Base-by-base conservation (phyloP, 2,329 filamentous ascomycete species). In the Onygenales sp. region DNA sequence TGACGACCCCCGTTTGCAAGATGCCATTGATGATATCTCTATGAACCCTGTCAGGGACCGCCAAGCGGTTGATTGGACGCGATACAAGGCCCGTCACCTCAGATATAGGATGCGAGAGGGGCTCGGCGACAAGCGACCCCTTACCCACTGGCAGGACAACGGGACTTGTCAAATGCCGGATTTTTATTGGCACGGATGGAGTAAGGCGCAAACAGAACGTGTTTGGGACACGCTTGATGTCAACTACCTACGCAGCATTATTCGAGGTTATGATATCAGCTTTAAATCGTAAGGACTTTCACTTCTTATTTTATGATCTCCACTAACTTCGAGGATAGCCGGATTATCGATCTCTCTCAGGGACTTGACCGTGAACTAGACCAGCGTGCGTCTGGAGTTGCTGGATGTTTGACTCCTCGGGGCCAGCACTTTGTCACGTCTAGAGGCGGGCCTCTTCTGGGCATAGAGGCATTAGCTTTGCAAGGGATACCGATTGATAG, bases 191-290 rank as follows among this genome's bases (percentile, higher is more conserved):
- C 67, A 68, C 0, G 65, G 65, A 2, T 85, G 76, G 69, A 75
- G 78, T 36, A 63, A 65, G 1, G 67, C 64, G 0, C 76, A 82
- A 52, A 77, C 80, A 0, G 74, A 81, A 32, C 76, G 87, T 4
- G 79, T 87, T 2, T 74, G 77, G 56, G 87, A 91, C 60, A 76
- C 80, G 0, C 71, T 88, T 2, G 87, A 89, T 51, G 83, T 84
- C 51, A 75, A 75, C 9, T 78, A 74, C 53, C 67, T 87, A 8
- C 71, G 78, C 21, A 77, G 74, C 42, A 66, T 77, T 1, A 57
- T 61, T 4, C 64, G 68, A 11, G 75, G 74, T 0, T 80, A 76
- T 55, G 86, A 90, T 61, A 75, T 78, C 42, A 70, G 74, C 11
- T 81, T 70, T 63, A 84, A 84, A 62, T 75, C 74, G 70, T 76